Conservation (phyloP, 2,329 filamentous ascomycete species). For the Xylariaceae sp. region DNA sequence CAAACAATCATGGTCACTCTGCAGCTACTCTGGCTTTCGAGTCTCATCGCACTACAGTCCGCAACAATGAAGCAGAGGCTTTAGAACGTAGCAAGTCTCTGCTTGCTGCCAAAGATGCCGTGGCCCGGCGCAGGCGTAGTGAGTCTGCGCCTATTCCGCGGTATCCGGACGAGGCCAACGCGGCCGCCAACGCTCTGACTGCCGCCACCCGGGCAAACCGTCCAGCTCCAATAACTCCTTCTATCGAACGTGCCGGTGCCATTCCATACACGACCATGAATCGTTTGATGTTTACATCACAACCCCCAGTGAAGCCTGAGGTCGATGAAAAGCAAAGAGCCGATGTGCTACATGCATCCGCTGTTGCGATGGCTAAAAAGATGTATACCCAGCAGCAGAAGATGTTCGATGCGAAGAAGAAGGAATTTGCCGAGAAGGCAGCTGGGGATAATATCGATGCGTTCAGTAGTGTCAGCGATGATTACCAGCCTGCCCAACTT, state of each 20-base stretch:
- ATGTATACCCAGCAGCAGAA: slow-evolving; percentile 74
- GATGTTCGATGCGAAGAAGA: slow-evolving; percentile 48
- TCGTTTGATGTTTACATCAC: slow-evolving; percentile 72
- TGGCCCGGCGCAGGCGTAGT: slow-evolving; percentile 60
- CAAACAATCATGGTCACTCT: slow-evolving; percentile 53
- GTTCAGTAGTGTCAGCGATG: slow-evolving; percentile 32
- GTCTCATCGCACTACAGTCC: slow-evolving; percentile 41
- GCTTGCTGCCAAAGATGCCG: slow-evolving; percentile 73
- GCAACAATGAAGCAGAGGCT: slow-evolving; percentile 39
- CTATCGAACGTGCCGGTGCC: slow-evolving; percentile 60
- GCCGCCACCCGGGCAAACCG: slow-evolving; percentile 68
- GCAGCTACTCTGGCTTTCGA: slow-evolving; percentile 67
- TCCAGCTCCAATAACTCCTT: slow-evolving; percentile 41
- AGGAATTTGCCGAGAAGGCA: slow-evolving; percentile 31
- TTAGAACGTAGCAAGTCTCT: slow-evolving; percentile 63
- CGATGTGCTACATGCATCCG: slow-evolving; percentile 74
- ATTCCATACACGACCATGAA: slow-evolving; percentile 64
- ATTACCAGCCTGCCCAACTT: slow-evolving; percentile 49
- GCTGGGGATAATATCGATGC: slow-evolving; percentile 31
- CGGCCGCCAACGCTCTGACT: slow-evolving; percentile 64
- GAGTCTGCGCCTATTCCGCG: slow-evolving; percentile 55
- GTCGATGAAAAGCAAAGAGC: slow-evolving; percentile 68
- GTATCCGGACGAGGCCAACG: slow-evolving; percentile 56
- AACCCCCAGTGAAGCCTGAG: slow-evolving; percentile 68
- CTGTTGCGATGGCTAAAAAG: slow-evolving; percentile 82